Base-by-base conservation (phyloP, 2,329 filamentous ascomycete species). In the Cadophora malorum region DNA sequence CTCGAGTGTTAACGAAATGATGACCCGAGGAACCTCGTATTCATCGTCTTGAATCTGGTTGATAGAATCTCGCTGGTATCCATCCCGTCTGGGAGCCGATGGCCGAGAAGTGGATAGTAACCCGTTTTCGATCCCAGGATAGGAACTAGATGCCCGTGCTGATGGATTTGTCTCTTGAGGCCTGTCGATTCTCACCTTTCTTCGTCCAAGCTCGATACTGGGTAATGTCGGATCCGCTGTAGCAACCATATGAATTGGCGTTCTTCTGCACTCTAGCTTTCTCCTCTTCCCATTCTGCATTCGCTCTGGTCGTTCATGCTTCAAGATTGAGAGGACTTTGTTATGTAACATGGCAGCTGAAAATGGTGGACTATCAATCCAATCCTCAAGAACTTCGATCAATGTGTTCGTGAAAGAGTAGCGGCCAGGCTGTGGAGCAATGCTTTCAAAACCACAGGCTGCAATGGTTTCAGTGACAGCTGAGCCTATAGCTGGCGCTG, bases 1-100 rank as follows among this genome's bases (percentile, higher is more conserved):
- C 71, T 88, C 86, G 0, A 88, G 78, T 0, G 86, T 85, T 4
- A 88, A 76, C 0, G 86, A 88, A 28, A 88, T 86, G 83, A 88
- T 86, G 49, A 88, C 86, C 71, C 88, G 85, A 3, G 86, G 86
- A 21, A 70, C 56, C 21, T 67, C 50, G 52, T 66, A 65, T 8
- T 62, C 49, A 9, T 38, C 49, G 3, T 23, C 41, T 12, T 31
- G 16, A 4, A 64, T 31, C 3, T 49, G n/a, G 28, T 64, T 31
- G 1, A 68, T 16, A 2, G 41, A 53, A 10, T 63, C 64, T 59
- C 2, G 28, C 14, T 45, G 31, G 16, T 66, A 68, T 14, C 31
- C 38, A 35, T 63, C 63, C 14, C 41, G n/a, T 28, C 63, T 66
- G 16, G 33, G 33, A 21, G 10, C 9, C 1, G 59, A 33, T 10